Base-by-base conservation (phyloP, 805 yeast species). In the Nakazawaea wyomingensis region DNA sequence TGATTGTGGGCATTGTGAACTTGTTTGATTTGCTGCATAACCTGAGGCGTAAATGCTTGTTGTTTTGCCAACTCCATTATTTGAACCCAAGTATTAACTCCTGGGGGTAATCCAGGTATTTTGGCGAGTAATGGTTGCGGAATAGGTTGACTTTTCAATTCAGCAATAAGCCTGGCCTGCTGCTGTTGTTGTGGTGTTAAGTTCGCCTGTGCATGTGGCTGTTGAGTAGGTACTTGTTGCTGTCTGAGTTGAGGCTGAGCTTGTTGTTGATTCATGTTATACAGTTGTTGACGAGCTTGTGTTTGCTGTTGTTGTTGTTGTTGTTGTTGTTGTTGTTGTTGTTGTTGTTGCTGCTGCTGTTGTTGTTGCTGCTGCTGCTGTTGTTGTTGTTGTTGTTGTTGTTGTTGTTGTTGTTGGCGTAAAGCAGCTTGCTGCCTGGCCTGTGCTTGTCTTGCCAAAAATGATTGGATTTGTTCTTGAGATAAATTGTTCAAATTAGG, bases 31-130 rank as follows among this genome's bases (percentile, higher is more conserved):
- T 74, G 59, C 13, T 75, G 75, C 66, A 82, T 64, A 21, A 74
- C 75, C 27, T 78, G 72, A 5, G 75, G 72, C 1, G 85, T 78
- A 31, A 85, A 62, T 46, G 76, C 67, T 46, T 77, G 78, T 49
- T 75, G 72, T 49, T 77, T 74, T 34, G 79, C 61, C 51, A 80
- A 72, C 33, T 80, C 82, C 59, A 80, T 77, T 22, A 87, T 78
- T 56, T 80, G 85, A 18, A 78, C 76, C 96, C 96, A 89, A 5
- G 95, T 85, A 51, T 75, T 81, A 22, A 81, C 81, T 39, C 80
- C 82, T 11, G 82, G 81, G 0, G 96, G 96, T 27, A 87, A 66
- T 37, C 76, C 82, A 8, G 95, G 95, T 37, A 87, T 74, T 53
- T 76, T 76, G 41, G 73, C 69, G 17, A 87, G 62, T 20, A 87